phyloP scores from a whole-genome alignment of 2,329 filamentous ascomycete species.

The Torrubiella hemipterigena region DNA sequence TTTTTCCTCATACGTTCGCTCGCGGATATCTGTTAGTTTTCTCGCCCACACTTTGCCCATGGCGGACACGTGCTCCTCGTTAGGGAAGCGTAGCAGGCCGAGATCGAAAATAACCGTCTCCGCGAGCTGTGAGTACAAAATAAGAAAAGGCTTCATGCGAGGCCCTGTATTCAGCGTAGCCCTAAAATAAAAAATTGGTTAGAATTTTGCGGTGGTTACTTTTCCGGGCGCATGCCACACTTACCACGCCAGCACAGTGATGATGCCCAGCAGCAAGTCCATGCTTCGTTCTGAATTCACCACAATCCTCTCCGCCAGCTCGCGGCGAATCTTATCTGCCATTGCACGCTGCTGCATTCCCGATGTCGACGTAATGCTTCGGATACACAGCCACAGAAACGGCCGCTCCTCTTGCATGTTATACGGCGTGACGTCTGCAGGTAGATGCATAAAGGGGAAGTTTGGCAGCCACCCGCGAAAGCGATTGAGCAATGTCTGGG shows the following conservation, averaged over 20 bases:
- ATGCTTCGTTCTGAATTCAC: conserved; percentile 35
- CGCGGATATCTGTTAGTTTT: conserved; percentile 14
- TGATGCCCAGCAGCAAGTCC: conserved; percentile 38
- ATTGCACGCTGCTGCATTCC: conserved; percentile 25
- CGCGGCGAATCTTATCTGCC: conserved; percentile 26
- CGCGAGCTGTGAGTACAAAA: conserved; percentile 29
- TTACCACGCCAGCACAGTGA: conserved; percentile 34
- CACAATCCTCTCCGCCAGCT: conserved; percentile 32
- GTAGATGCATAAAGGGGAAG: conserved; percentile 33
- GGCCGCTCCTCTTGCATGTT: conserved; percentile 28
- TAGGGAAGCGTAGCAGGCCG: conserved; percentile 25
- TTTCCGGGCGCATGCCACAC: too few species aligned
- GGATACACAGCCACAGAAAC: conserved; percentile 38
- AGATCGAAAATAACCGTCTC: conserved; percentile 32
- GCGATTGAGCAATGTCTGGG: conserved; percentile 23
- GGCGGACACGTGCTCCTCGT: conserved; percentile 21
- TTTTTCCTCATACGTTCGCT: conserved; percentile 35
- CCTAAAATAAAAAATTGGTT: conserved; percentile 15
- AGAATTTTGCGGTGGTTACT: background rate
- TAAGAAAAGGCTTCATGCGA: conserved; percentile 28
- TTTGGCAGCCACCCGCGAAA: conserved; percentile 30
- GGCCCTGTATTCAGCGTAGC: conserved; percentile 23
- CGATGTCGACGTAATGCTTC: conserved; percentile 31
- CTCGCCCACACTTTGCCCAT: conserved; percentile 21
- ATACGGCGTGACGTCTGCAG: conserved; percentile 21